phyloP scores from a whole-genome alignment of 164 flowering plant species.

The Vitis cinerea region DNA sequence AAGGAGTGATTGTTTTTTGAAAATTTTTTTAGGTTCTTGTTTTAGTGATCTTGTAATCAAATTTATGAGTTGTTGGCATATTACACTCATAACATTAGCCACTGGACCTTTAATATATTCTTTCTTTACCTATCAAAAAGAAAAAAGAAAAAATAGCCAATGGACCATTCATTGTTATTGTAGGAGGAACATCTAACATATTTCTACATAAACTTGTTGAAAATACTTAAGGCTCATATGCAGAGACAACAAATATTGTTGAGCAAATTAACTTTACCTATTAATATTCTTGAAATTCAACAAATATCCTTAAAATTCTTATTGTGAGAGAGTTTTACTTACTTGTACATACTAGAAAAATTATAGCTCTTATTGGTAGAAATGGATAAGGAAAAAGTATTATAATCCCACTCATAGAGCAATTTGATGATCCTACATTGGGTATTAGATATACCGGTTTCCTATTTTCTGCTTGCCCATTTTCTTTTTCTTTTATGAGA shows the following conservation, averaged over 20 bases:
- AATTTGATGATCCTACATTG: conserved; percentile 97
- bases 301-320: conserved; percentile 68
- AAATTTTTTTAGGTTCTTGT: conserved; percentile 30
- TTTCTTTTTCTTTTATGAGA: neutral
- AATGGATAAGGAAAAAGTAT: conserved; percentile 99
- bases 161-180: conserved; percentile 89
- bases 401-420: conserved; percentile 96
- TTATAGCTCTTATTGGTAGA: conserved; percentile 97
- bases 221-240: conserved; percentile 99
- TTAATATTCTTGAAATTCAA: too few relatives aligned
- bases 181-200: conserved; percentile 94
- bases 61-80: conserved; percentile 93
- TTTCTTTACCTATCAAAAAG: too few relatives aligned
- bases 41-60: conserved; percentile 91
- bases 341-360: conserved; percentile 86
- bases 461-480: neutral
- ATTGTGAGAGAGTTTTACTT: conserved; percentile 93
- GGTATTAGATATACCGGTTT: conserved; percentile 35
- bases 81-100: conserved; percentile 84
- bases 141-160: too few relatives aligned
- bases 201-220: conserved; percentile 98
- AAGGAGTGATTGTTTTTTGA: too few relatives aligned
- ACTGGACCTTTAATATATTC: conserved; percentile 41
- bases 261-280: conserved; percentile 57
- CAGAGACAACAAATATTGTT: conserved; percentile 97